Base-by-base conservation (phyloP, 208 protist species). In the Leishmania tropica region DNA sequence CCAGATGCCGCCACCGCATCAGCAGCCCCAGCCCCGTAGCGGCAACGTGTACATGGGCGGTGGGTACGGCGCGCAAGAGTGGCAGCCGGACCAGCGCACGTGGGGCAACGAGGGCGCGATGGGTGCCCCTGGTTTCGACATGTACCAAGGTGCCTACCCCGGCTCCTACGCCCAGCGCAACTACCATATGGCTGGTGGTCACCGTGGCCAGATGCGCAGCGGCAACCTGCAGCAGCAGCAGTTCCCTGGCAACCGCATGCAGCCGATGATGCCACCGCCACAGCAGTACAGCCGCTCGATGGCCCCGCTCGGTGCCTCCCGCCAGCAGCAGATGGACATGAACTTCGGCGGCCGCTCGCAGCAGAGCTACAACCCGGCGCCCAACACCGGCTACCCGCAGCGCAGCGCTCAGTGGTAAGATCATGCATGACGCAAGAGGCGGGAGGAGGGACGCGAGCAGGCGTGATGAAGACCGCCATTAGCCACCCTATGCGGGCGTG, bases 281-380 rank as follows among this genome's bases (percentile, higher is more conserved):
- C 62, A 68, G 65, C 79, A 83, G 73, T 83, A 81, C 74, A 76
- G 60, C 75, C 83, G 83, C 65, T 42, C 56, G 37, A 81, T 80
- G 70, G 75, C 76, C 19, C 81, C 68, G 24, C 67, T 72, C 48
- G 76, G 76, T 47, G 74, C 73, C n/a, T 10, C 70, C 17, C 83
- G 78, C 65, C 74, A 78, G 48, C 73, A 76, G 48, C 80, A 79
- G 70, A 78, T 79, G 79, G 80, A 83, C 54, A 79, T 81, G 45
- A n/a, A 28, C 68, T 83, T 83, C 78, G 75, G 78, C 45, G 79
- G 81, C 24, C 87, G 83, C 83, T 79, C 86, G 78, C 84, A 90
- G 77, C 87, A 86, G 53, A 48, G 71, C 58, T 85, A 85, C 81
- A 85, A 81, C 81, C 37, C 81, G 7, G 58, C 17, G 0, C 68